Conservation (phyloP, 208 protist species). For the Naegleria gruberi region DNA sequence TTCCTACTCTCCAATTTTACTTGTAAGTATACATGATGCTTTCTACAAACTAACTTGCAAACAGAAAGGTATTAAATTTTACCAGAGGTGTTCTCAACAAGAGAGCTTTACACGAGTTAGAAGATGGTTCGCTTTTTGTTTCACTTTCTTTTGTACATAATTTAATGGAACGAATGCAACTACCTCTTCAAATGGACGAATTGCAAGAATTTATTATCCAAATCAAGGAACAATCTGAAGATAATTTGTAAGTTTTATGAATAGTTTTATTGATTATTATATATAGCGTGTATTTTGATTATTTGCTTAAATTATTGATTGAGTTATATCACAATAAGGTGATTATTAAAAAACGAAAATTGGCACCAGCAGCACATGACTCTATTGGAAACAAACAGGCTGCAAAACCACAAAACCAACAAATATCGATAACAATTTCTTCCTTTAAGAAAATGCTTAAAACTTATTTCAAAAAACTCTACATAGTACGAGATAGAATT, state of each 20-base stretch:
- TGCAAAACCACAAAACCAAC: background rate
- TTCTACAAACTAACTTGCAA: background rate
- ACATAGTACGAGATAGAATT: background rate
- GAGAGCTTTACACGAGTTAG: background rate
- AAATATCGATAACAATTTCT: background rate
- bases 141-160: background rate
- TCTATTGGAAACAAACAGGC: background rate
- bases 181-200: background rate
- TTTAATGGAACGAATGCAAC: background rate
- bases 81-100: constrained; percentile 1
- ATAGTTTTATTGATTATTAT: no score
- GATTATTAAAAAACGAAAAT: background rate
- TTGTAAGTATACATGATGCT: background rate
- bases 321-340: background rate
- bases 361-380: background rate
- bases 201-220: background rate
- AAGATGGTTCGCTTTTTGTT: constrained; percentile 1
- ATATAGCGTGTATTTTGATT: background rate
- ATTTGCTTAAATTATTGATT: background rate
- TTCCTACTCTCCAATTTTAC: constrained; percentile 9
- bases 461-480: background rate
- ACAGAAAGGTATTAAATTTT: background rate
- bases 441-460: background rate
- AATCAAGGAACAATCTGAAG: background rate
- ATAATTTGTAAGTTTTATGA: background rate